phyloP scores from a whole-genome alignment of 805 yeast species.

The Saccharomyces mikatae region DNA sequence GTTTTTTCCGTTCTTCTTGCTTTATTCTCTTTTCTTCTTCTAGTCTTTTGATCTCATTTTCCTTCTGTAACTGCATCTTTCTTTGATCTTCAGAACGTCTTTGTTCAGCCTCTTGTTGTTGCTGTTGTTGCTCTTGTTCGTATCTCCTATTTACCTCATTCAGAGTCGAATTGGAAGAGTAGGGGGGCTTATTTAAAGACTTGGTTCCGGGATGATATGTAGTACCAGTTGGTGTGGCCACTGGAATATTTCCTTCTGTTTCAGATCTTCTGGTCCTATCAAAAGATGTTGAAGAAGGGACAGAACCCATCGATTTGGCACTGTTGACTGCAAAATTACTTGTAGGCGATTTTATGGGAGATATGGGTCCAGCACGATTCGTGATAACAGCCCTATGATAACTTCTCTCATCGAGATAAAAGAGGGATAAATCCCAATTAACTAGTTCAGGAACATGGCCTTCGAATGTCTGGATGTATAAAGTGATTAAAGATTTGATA shows the following conservation, averaged over 20 bases:
- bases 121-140: constrained; percentile 1
- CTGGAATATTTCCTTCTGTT: not conserved
- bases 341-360: not conserved
- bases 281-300: not conserved
- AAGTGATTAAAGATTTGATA: constrained; percentile 43
- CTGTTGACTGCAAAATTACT: not conserved
- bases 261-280: not conserved
- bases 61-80: constrained; percentile 3
- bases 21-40: not conserved
- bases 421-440: constrained; percentile 41
- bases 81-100: constrained; percentile 3
- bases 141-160: constrained; percentile 13
- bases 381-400: constrained; percentile 29
- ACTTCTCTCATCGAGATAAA: constrained; percentile 34
- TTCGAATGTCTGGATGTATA: constrained; percentile 46
- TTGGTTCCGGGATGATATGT: constrained; percentile 2
- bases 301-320: not conserved
- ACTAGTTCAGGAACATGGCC: constrained; percentile 48
- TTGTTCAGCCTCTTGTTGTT: constrained; percentile 2
- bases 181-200: constrained; percentile 19
- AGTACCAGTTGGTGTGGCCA: not conserved
- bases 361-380: not conserved
- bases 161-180: constrained; percentile 17
- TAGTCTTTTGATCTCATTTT: not conserved
- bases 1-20: not conserved